These are phyloP conservation scores for Isabelozyma heimii DNA, from an alignment of 805 yeast species.

Conservation along the genomic window DNA sequence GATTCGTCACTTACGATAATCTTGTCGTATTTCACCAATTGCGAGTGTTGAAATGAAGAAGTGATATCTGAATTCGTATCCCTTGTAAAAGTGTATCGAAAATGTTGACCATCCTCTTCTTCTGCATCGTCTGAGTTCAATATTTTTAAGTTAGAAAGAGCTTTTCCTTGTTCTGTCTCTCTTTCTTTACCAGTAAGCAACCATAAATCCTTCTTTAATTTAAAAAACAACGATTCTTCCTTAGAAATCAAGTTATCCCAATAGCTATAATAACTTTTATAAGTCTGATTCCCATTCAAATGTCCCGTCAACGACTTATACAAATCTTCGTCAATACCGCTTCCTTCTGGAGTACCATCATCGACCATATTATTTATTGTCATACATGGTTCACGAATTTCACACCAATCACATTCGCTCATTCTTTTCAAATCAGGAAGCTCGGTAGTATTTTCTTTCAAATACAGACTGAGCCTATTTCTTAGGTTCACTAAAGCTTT, in stretches of 20 bases:
- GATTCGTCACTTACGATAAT: constrained; percentile 74
- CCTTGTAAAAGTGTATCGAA: constrained; percentile 50
- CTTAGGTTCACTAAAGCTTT: constrained; percentile 69
- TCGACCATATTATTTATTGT: constrained; percentile 58
- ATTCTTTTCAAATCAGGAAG: constrained; percentile 55
- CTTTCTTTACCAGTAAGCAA: constrained; percentile 54
- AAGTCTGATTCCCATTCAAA: constrained; percentile 33
- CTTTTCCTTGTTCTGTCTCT: constrained; percentile 58
- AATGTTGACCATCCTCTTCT: constrained; percentile 22
- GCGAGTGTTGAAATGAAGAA: constrained; percentile 35
- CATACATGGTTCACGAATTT: constrained; percentile 59
- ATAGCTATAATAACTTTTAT: constrained; percentile 56
- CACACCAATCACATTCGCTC: constrained; percentile 63
- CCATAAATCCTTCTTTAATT: constrained; percentile 67
- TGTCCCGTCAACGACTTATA: constrained; percentile 53
- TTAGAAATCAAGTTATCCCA: constrained; percentile 75
- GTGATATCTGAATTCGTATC: constrained; percentile 4
- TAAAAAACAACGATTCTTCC: constrained; percentile 62
- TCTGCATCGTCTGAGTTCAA: constrained; percentile 17
- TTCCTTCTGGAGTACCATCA: constrained; percentile 50
- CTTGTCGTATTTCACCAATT: constrained; percentile 56
- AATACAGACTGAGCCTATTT: constrained; percentile 60
- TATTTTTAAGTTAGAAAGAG: constrained; percentile 52
- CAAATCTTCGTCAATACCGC: constrained; percentile 50
- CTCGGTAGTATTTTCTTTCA: constrained; percentile 48